A percentile compares a stretch with the other conserved stretches of the same genome.
These are phyloP conservation scores for Teratosphaeria nubilosa DNA, from an alignment of 2,329 filamentous ascomycete species.

Conservation along the genomic window DNA sequence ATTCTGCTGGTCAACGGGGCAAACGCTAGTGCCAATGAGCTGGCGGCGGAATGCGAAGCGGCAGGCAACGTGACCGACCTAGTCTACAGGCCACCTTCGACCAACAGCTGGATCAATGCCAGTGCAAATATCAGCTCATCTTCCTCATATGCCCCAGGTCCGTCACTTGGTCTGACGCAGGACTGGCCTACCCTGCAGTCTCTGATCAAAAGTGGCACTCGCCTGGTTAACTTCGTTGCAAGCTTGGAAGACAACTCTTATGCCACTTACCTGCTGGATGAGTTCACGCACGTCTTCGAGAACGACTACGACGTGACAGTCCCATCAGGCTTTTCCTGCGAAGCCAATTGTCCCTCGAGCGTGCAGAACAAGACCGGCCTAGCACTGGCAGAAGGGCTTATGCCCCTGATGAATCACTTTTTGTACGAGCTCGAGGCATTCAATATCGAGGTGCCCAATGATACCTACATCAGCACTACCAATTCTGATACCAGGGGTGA, in stretches of 20 bases:
- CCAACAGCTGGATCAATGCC: constrained; percentile 24
- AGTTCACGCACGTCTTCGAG: constrained; percentile 62
- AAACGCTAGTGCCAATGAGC: constrained; percentile 43
- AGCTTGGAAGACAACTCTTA: constrained; percentile 29
- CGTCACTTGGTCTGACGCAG: constrained; percentile 12
- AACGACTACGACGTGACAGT: constrained; percentile 56
- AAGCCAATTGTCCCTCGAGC: constrained; percentile 52
- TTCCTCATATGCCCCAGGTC: not conserved
- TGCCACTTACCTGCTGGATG: constrained; percentile 50
- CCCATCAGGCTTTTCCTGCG: constrained; percentile 60
- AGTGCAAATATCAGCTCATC: not conserved
- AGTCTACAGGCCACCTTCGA: constrained; percentile 47
- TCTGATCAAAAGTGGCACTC: constrained; percentile 55
- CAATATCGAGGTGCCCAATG: constrained; percentile 49
- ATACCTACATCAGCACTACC: constrained; percentile 48
- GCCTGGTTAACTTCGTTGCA: constrained; percentile 61
- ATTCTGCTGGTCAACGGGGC: constrained; percentile 64
- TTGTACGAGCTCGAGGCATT: constrained; percentile 49
- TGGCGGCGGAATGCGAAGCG: constrained; percentile 45
- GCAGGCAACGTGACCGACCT: constrained; percentile 51
- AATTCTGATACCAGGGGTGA: constrained; percentile 51
- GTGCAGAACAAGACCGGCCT: constrained; percentile 36
- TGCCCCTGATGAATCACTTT: constrained; percentile 72
- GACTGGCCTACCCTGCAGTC: constrained; percentile 63
- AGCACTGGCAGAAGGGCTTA: constrained; percentile 48